Percentiles rank a stretch among this genome's conserved stretches.
Evolutionary conservation across 306 rosid genomes (phyloP).

Genomic region (Gynostemma pentaphyllum): DNA sequence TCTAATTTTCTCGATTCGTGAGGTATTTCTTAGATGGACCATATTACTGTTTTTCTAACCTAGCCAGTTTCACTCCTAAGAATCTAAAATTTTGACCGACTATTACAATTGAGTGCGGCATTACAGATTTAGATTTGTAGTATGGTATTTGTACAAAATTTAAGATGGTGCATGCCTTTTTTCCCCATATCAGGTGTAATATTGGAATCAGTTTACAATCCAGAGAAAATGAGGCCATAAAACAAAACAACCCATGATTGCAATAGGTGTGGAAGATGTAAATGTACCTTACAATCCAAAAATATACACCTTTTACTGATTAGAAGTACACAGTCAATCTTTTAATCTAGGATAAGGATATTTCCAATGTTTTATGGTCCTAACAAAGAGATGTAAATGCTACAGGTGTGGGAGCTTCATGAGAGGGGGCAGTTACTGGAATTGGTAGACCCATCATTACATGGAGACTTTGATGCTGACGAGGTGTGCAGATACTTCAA

Average conservation of each 20-base stretch:
- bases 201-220: neutral
- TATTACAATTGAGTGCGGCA: neutral
- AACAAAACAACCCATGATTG: too few relatives aligned
- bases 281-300: too few relatives aligned
- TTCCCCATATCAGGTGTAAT: neutral
- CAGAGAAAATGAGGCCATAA: neutral
- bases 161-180: neutral
- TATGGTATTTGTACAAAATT: neutral
- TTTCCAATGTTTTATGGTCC: neutral
- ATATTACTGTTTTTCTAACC: neutral
- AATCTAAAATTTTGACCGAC: neutral
- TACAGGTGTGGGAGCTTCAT: conserved; percentile 55
- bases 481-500: conserved; percentile 53
- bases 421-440: conserved; percentile 42
- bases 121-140: neutral
- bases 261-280: too few relatives aligned
- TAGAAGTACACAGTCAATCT: neutral
- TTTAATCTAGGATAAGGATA: too few relatives aligned
- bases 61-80: neutral
- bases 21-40: neutral
- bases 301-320: too few relatives aligned
- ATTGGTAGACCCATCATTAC: conserved; percentile 33
- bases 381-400: neutral
- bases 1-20: neutral
- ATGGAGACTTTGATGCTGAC: conserved; percentile 23